phyloP scores from a whole-genome alignment of 177 flowering plant genomes.

The Vitis hybrid region DNA sequence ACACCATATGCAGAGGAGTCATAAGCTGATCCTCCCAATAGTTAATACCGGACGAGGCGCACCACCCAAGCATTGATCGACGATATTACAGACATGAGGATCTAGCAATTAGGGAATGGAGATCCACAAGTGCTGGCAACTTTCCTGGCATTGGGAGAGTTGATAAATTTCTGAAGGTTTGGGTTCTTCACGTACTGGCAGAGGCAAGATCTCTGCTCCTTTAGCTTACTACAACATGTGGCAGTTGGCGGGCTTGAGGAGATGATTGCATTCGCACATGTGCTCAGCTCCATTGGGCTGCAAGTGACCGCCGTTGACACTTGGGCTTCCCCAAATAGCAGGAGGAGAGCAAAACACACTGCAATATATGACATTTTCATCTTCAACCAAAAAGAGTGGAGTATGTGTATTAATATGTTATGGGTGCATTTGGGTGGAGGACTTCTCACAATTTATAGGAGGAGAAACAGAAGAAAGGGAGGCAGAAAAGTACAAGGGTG shows the following conservation, averaged over 20 bases:
- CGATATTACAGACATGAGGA: not conserved
- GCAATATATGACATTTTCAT: not conserved
- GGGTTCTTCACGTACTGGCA: constrained; percentile 27
- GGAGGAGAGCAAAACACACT: not conserved
- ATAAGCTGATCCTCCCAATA: too few species aligned
- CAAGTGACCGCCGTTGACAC: constrained; percentile 21
- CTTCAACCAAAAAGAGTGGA: not conserved
- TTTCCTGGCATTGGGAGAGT: constrained; percentile 28
- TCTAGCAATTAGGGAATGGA: constrained; percentile 13
- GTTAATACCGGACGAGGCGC: too few species aligned
- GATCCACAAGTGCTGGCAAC: constrained; percentile 17
- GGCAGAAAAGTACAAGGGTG: not conserved
- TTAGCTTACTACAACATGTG: constrained; percentile 27
- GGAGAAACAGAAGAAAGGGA: not conserved
- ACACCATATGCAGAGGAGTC: too few species aligned
- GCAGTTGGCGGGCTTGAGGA: constrained; percentile 15
- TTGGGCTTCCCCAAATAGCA: constrained; percentile 7
- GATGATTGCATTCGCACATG: constrained; percentile 22
- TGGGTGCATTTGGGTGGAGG: not conserved
- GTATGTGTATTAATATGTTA: not conserved
- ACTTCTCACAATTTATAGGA: not conserved
- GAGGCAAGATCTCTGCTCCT: constrained; percentile 28
- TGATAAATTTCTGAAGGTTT: constrained; percentile 10
- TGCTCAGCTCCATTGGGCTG: constrained; percentile 14
- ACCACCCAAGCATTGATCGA: too few species aligned